phyloP scores from a whole-genome alignment of 331 rosid species.

The Malus hybrid region DNA sequence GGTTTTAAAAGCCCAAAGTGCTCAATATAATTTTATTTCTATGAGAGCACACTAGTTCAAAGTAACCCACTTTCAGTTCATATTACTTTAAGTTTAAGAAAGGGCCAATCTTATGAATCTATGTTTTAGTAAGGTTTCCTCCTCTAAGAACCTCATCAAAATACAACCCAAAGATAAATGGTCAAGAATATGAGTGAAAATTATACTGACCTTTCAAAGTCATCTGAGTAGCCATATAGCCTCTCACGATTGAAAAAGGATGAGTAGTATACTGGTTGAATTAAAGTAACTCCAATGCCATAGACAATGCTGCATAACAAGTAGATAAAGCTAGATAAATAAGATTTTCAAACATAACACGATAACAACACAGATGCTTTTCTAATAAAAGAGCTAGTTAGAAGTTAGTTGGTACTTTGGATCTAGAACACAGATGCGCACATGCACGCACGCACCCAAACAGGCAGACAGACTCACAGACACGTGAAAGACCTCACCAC shows the following conservation, averaged over 20 bases:
- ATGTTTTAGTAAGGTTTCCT: neutral
- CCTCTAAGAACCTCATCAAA: neutral
- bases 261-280: conserved; percentile 58
- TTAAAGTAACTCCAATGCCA: conserved; percentile 83
- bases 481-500: neutral
- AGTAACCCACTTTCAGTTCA: neutral
- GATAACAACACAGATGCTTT: neutral
- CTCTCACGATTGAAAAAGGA: conserved; percentile 71
- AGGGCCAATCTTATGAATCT: neutral
- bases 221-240: conserved; percentile 79
- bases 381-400: neutral
- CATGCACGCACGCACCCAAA: neutral
- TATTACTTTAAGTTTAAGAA: neutral
- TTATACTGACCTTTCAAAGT: conserved; percentile 71
- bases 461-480: no score
- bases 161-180: neutral
- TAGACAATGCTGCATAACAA: conserved; percentile 55
- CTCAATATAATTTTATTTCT: neutral
- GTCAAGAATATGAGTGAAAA: neutral
- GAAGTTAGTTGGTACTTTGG: neutral
- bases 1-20: neutral
- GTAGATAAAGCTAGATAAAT: conserved; percentile 17
- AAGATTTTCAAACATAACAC: neutral
- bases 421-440: neutral
- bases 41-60: neutral